Evolutionary conservation across 2,329 filamentous ascomycete species (phyloP).

Genomic region (Pseudogymnoascus pannorum): DNA sequence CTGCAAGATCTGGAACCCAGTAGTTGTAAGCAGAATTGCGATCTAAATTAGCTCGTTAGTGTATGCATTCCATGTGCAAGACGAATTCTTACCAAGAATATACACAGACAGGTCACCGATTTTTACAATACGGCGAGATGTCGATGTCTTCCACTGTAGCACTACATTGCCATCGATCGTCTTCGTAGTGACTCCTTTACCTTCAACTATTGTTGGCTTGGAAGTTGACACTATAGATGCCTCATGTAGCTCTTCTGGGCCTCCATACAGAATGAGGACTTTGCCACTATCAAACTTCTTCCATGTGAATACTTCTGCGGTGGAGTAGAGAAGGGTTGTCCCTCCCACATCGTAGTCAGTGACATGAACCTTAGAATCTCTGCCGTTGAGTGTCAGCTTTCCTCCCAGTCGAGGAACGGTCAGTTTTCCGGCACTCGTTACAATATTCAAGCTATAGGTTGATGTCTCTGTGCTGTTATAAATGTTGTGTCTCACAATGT

Average conservation of each 20-base stretch:
- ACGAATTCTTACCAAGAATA: conserved; percentile 21
- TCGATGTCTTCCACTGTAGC: conserved; percentile 45
- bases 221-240: conserved; percentile 30
- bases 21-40: conserved; percentile 61
- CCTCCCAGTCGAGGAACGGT: conserved; percentile 52
- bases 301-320: conserved; percentile 61
- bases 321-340: conserved; percentile 53
- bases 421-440: conserved; percentile 47
- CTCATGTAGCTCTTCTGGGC: conserved; percentile 52
- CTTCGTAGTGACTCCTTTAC: conserved; percentile 19
- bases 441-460: conserved; percentile 53
- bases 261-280: conserved; percentile 55
- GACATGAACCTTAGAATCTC: conserved; percentile 60
- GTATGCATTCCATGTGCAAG: conserved; percentile 29
- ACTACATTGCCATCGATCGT: conserved; percentile 36
- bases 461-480: conserved; percentile 50
- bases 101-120: conserved; percentile 27
- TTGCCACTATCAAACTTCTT: conserved; percentile 51
- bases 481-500: conserved; percentile 56
- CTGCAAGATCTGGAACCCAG: conserved; percentile 50
- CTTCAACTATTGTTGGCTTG: conserved; percentile 25
- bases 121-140: conserved; percentile 40
- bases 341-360: conserved; percentile 55
- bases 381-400: conserved; percentile 46
- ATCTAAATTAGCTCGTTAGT: conserved; percentile 34